These are phyloP conservation scores for Cryptococcus sp. DNA, from an alignment of 1,284 basidiomycete genomes.

Conservation along the genomic window DNA sequence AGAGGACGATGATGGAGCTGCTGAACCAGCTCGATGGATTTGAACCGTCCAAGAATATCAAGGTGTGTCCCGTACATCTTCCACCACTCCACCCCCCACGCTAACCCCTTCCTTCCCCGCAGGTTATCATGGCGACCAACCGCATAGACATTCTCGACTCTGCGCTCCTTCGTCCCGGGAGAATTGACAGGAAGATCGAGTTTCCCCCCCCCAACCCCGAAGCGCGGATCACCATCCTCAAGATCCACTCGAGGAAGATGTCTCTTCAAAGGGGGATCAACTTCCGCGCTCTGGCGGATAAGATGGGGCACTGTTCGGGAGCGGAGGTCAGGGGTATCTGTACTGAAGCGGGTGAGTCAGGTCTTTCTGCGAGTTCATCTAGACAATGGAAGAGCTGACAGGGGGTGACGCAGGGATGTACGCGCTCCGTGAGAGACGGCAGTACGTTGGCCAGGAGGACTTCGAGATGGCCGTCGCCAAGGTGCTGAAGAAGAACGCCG, in stretches of 20 bases:
- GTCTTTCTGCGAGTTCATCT: constrained; percentile 6
- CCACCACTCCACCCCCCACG: background rate
- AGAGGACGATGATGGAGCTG: constrained; percentile 96
- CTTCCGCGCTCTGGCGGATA: constrained; percentile 87
- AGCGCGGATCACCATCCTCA: constrained; percentile 91
- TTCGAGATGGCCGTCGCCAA: constrained; percentile 98
- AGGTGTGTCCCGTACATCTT: constrained; percentile 52
- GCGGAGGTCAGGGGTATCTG: constrained; percentile 98
- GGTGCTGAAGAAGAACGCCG: constrained; percentile 89
- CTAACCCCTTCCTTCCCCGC: background rate
- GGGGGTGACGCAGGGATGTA: constrained; percentile 71
- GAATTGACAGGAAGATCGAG: constrained; percentile 98
- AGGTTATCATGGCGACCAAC: constrained; percentile 97
- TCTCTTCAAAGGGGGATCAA: constrained; percentile 97
- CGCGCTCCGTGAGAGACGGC: constrained; percentile 86
- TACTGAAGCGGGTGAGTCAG: constrained; percentile 81
- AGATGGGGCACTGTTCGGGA: constrained; percentile 98
- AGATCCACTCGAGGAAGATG: constrained; percentile 99
- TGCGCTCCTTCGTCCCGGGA: constrained; percentile 88
- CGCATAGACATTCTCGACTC: constrained; percentile 97
- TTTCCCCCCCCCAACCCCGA: constrained; percentile 98
- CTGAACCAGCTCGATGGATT: constrained; percentile 97
- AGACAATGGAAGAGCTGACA: background rate
- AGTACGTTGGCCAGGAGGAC: constrained; percentile 97
- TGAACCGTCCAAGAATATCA: constrained; percentile 97